Conservation (phyloP, 345 rosid genomes). For the Eucalyptus paniculata region DNA sequence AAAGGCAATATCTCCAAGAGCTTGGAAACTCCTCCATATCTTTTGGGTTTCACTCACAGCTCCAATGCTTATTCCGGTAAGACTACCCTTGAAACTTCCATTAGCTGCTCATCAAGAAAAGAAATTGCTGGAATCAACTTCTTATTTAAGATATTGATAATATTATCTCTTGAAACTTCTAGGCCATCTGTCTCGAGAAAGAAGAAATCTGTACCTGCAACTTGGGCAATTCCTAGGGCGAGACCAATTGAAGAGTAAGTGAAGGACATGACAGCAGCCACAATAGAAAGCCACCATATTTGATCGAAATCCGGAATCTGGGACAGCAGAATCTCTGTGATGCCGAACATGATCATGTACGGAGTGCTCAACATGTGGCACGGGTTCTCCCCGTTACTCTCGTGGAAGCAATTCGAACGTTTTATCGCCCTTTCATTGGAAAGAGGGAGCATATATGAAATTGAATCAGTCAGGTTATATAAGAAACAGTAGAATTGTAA, state of each 20-base stretch:
- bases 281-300: slow-evolving; percentile 50
- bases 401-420: slow-evolving; percentile 68
- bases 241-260: slow-evolving; percentile 46
- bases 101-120: slow-evolving; percentile 9
- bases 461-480: background rate
- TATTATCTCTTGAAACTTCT: background rate
- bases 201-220: slow-evolving; percentile 6
- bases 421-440: slow-evolving; percentile 51
- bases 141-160: background rate
- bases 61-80: slow-evolving; percentile 64
- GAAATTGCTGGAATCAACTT: background rate
- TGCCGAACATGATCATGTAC: slow-evolving; percentile 70
- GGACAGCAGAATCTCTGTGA: slow-evolving; percentile 53
- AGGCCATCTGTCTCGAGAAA: background rate
- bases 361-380: slow-evolving; percentile 59
- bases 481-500: background rate
- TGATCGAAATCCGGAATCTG: slow-evolving; percentile 62
- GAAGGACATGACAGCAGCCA: slow-evolving; percentile 55
- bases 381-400: slow-evolving; percentile 47
- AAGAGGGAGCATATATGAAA: background rate
- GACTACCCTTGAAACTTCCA: slow-evolving; percentile 51
- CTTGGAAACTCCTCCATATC: slow-evolving; percentile 73
- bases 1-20: slow-evolving; percentile 83
- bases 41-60: slow-evolving; percentile 55
- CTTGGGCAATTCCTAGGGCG: slow-evolving; percentile 31